phyloP scores from a whole-genome alignment of 2,329 filamentous ascomycete species.

The Phaeosphaeria sp. region DNA sequence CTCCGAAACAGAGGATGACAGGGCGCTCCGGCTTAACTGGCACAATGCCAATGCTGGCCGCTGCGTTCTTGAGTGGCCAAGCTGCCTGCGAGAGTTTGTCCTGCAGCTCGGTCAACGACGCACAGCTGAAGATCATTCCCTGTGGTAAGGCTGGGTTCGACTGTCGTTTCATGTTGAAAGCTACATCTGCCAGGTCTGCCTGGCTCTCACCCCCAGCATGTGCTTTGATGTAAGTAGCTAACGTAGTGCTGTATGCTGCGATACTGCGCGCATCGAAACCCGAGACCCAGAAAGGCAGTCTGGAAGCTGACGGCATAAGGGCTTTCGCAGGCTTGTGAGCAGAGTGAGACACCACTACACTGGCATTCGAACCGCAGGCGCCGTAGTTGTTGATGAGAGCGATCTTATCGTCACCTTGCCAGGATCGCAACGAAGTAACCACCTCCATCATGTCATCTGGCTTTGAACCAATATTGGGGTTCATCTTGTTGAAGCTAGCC shows the following conservation, averaged over 20 bases:
- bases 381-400: conserved; percentile 34
- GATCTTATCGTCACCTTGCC: conserved; percentile 9
- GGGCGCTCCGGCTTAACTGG: neutral
- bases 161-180: conserved; percentile 18
- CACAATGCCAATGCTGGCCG: neutral
- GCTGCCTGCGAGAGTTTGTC: conserved; percentile 3
- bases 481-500: conserved; percentile 19
- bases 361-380: conserved; percentile 27
- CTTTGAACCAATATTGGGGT: conserved; percentile 17
- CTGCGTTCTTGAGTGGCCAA: neutral
- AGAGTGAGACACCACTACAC: conserved; percentile 15
- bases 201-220: neutral
- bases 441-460: conserved; percentile 20
- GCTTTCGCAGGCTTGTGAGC: neutral
- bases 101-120: conserved; percentile 6
- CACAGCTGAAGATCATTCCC: conserved; percentile 2
- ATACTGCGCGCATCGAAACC: conserved; percentile 2
- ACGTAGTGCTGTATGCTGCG: neutral
- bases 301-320: neutral
- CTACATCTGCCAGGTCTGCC: conserved; percentile 6
- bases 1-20: conserved; percentile 29
- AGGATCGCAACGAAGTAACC: conserved; percentile 4
- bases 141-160: conserved; percentile 12
- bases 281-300: conserved; percentile 6
- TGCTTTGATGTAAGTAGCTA: neutral